Base-by-base conservation (phyloP, 2,329 filamentous ascomycete genomes). In the Neurospora sp. region DNA sequence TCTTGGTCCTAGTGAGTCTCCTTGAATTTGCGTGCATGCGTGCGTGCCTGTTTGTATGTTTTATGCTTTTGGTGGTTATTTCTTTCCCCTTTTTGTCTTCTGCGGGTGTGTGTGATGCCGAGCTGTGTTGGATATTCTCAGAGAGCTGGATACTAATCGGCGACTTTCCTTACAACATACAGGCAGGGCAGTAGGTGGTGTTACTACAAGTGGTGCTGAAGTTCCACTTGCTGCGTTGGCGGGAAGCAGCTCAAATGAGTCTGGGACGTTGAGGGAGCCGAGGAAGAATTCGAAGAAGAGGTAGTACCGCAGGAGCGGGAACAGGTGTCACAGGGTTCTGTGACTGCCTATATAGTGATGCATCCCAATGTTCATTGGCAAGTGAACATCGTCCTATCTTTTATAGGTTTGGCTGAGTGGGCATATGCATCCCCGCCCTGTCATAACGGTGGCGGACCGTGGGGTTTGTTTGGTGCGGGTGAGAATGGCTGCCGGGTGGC, bases 161-260 rank as follows among this genome's bases (percentile, higher is more conserved):
- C 6, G 33, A 38, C 38, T 38, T 70, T 67, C 66, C 67, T 70
- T 43, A 17, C 8, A 6, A n/a, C 28, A 67, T 10, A 67, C 11
- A 72, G 72, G 73, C 62, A 69, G 70, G 38, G 70, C 73, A 11
- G 71, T 73, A n/a, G 73, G 73, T 23, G 73, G 73, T 7, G 66
- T 73, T 33, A 72, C 71, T 39, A 71, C 70, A 4, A 69, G 70
- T n/a, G 68, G 67, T 66, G 70, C 68, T 36, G 67, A 71, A 6
- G 68, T 33, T 62, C 52, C 52, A 62, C 13, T 36, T 66, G 67
- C 67, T 5, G 66, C n/a, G n/a, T 68, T 70, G 11, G 38, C 69
- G 8, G 70, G 72, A 23, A 69, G 71, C 11, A 70, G 71, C 15
- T 66, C 72, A 38, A 66, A 71, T 52, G 69, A 70, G 15, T 67